Conservation (phyloP, 768 basidiomycete species). For the Tremella mesenterica region DNA sequence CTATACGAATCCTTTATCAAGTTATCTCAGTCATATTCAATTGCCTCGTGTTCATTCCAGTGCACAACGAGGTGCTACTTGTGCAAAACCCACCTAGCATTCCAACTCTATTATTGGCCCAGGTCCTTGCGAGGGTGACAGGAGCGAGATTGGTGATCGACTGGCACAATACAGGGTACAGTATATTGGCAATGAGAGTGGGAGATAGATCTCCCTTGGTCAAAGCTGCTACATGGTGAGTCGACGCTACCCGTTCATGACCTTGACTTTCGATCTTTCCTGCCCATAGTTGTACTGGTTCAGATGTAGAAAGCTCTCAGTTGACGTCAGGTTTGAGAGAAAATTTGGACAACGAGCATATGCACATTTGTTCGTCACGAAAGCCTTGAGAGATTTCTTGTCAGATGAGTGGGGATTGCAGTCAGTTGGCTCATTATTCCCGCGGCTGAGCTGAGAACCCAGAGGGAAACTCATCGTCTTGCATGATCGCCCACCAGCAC, state of each 20-base stretch:
- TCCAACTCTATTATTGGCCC: slow-evolving; percentile 79
- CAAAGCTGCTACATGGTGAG: slow-evolving; percentile 63
- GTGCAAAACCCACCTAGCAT: slow-evolving; percentile 99
- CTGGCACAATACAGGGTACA: slow-evolving; percentile 98
- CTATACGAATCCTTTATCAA: slow-evolving; percentile 71
- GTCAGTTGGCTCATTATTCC: slow-evolving; percentile 49
- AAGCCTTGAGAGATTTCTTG: slow-evolving; percentile 69
- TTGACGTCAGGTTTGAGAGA: slow-evolving; percentile 63
- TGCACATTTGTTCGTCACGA: slow-evolving; percentile 87
- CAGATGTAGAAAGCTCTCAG: too few relatives aligned
- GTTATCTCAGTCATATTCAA: slow-evolving; percentile 55
- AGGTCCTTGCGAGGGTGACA: slow-evolving; percentile 58
- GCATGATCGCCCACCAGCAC: slow-evolving; percentile 80
- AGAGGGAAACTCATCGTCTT: slow-evolving; percentile 74
- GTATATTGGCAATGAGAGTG: slow-evolving; percentile 76
- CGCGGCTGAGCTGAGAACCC: slow-evolving; percentile 1
- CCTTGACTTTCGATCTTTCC: background rate
- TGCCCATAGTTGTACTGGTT: too few relatives aligned
- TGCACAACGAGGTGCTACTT: slow-evolving; percentile 60
- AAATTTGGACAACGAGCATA: slow-evolving; percentile 71
- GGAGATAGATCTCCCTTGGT: slow-evolving; percentile 63
- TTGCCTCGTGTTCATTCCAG: slow-evolving; percentile 57
- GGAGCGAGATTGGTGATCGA: slow-evolving; percentile 88
- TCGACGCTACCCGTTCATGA: slow-evolving; percentile 9
- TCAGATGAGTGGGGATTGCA: slow-evolving; percentile 63